A percentile compares a stretch with the other conserved stretches of the same genome.
phyloP scores from a whole-genome alignment of 139 green algal genomes.

The Yamagishiella unicocca region DNA sequence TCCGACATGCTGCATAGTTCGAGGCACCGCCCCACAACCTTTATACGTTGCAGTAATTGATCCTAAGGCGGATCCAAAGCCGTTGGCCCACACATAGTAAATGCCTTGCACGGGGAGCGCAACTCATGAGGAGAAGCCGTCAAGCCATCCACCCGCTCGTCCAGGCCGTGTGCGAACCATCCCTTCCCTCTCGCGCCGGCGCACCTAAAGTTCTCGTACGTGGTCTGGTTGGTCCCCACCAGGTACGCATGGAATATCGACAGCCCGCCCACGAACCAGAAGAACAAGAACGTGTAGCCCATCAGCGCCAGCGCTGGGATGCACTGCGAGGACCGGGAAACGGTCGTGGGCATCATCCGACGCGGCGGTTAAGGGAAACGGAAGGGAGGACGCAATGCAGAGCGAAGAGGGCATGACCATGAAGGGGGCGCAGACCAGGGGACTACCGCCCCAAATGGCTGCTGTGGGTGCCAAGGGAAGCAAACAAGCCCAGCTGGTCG shows the following conservation, averaged over 20 bases:
- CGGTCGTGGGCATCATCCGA: too few species aligned
- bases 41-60: too few species aligned
- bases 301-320: constrained; percentile 66
- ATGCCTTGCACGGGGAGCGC: neutral
- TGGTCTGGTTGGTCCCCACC: constrained; percentile 93
- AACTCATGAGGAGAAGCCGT: neutral
- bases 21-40: too few species aligned
- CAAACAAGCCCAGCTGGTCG: too few species aligned
- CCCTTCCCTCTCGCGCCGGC: neutral
- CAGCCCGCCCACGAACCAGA: constrained; percentile 95
- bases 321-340: constrained; percentile 35
- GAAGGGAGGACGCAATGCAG: too few species aligned
- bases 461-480: too few species aligned
- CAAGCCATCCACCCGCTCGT: neutral
- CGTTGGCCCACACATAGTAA: too few species aligned
- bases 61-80: too few species aligned
- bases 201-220: constrained; percentile 98
- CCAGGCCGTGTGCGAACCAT: neutral
- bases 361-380: neutral
- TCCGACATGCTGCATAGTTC: too few species aligned
- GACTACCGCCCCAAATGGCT: too few species aligned
- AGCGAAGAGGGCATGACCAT: too few species aligned
- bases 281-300: constrained; percentile 84
- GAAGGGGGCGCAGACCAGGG: too few species aligned
- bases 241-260: constrained; percentile 95